A percentile compares a stretch with the other conserved stretches of the same genome.
Conservation (phyloP, 805 yeast genomes). For the Barnettozyma sp. region DNA sequence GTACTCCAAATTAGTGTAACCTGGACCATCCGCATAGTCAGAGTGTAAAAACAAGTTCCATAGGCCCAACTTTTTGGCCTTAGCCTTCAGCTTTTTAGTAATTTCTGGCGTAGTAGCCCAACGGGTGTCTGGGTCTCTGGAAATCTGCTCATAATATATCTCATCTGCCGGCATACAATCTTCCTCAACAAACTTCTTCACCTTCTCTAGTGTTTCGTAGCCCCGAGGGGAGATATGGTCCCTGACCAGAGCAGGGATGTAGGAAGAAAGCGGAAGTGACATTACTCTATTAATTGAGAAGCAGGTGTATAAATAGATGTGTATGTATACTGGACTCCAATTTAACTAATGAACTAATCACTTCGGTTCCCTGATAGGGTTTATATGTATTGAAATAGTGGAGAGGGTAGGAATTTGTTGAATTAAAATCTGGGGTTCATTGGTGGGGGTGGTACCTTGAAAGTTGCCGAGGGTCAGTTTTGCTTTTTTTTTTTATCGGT, state of each 20-base stretch:
- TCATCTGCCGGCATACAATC: constrained; percentile 52
- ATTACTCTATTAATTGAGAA: background rate
- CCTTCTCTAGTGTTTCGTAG: constrained; percentile 27
- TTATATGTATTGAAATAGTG: no score
- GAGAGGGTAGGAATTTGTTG: no score
- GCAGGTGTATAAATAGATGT: no score
- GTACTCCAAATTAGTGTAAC: constrained; percentile 54
- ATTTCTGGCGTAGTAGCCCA: constrained; percentile 44
- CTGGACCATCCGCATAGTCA: constrained; percentile 44
- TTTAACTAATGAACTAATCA: no score
- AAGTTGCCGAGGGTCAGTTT: constrained; percentile 35
- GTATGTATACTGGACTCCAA: no score
- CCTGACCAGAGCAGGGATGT: constrained; percentile 31
- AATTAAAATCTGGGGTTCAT: constrained; percentile 1
- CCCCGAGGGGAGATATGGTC: constrained; percentile 30
- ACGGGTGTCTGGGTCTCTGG: constrained; percentile 33
- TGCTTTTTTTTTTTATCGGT: no score
- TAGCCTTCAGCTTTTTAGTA: constrained; percentile 43
- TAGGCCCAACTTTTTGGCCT: constrained; percentile 46
- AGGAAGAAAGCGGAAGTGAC: constrained; percentile 14
- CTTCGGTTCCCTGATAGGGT: no score
- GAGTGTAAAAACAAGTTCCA: constrained; percentile 52
- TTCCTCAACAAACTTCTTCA: constrained; percentile 46
- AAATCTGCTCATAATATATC: constrained; percentile 36
- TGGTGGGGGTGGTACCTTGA: constrained; percentile 1